Evolutionary conservation across 441 rosid genomes (phyloP).

Genomic region (Aquilaria agallochum): DNA sequence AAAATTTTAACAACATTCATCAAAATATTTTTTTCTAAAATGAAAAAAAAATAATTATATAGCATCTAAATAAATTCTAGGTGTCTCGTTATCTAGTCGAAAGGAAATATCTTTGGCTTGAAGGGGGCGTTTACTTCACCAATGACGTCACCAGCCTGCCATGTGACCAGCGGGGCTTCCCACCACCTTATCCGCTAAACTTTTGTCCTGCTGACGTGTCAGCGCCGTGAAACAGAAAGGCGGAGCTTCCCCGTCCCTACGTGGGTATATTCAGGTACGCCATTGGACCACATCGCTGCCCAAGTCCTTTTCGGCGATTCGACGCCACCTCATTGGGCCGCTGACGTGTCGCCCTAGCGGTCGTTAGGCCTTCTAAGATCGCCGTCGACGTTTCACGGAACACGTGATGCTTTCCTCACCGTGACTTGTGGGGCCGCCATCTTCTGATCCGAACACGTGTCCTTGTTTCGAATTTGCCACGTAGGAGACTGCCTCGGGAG

Average conservation of each 20-base stretch:
- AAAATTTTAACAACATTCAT: too few species aligned
- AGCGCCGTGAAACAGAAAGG: background rate
- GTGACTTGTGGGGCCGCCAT: slow-evolving; percentile 9
- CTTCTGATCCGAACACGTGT: background rate
- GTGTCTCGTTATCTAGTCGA: too few species aligned
- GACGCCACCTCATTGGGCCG: background rate
- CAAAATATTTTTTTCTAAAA: too few species aligned
- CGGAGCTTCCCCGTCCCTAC: background rate
- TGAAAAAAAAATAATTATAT: too few species aligned
- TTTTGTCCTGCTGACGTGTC: slow-evolving; percentile 9
- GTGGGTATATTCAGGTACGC: slow-evolving; percentile 3
- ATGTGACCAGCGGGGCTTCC: slow-evolving; percentile 7
- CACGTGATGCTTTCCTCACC: slow-evolving; percentile 9
- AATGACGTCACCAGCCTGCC: slow-evolving; percentile 9
- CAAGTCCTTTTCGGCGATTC: background rate
- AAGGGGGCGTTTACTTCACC: slow-evolving; percentile 1
- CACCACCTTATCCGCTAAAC: slow-evolving; percentile 13
- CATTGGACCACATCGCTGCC: slow-evolving; percentile 6
- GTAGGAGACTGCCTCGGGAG: slow-evolving; percentile 2
- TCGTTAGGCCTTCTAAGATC: background rate
- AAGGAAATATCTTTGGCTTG: too few species aligned
- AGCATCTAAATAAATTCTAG: too few species aligned
- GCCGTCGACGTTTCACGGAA: background rate
- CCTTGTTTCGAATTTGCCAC: slow-evolving; percentile 7
- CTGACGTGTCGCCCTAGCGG: background rate